phyloP scores from a whole-genome alignment of 2,329 filamentous ascomycete species.

The Xylaria sp. region DNA sequence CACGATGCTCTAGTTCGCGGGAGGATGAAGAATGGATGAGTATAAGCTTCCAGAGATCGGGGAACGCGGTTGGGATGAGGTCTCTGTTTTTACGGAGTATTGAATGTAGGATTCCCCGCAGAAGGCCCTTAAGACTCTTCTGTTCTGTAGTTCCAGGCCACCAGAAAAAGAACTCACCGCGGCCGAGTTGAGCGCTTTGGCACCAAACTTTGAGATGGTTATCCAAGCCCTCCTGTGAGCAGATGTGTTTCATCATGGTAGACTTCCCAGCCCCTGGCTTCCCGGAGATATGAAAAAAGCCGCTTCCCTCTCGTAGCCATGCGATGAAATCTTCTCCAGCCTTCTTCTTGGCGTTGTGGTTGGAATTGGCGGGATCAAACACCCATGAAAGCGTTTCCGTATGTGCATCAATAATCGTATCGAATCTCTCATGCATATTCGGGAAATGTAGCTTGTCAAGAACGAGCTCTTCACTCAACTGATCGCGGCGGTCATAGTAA shows the following conservation, averaged over 20 bases:
- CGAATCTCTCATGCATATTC: slow-evolving; percentile 37
- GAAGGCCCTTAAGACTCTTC: slow-evolving; percentile 39
- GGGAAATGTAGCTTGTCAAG: slow-evolving; percentile 34
- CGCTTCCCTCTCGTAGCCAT: slow-evolving; percentile 34
- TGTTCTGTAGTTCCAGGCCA: slow-evolving; percentile 37
- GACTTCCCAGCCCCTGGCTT: slow-evolving; percentile 44
- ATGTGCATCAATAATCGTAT: slow-evolving; percentile 35
- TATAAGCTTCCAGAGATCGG: slow-evolving; percentile 29
- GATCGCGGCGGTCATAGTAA: slow-evolving; percentile 8
- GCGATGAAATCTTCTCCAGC: slow-evolving; percentile 33
- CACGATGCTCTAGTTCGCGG: slow-evolving; percentile 29
- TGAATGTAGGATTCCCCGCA: slow-evolving; percentile 36
- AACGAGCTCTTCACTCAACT: slow-evolving; percentile 23
- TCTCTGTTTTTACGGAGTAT: slow-evolving; percentile 29
- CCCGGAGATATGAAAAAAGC: slow-evolving; percentile 39
- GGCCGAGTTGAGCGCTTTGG: slow-evolving; percentile 6
- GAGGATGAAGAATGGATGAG: not conserved
- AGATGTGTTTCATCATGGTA: slow-evolving; percentile 42
- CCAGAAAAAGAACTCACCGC: slow-evolving; percentile 42
- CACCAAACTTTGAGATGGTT: slow-evolving; percentile 32
- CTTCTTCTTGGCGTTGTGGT: not conserved
- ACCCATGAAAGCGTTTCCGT: slow-evolving; percentile 35
- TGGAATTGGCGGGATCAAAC: not conserved
- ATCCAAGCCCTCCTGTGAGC: slow-evolving; percentile 15
- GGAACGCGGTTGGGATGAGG: slow-evolving; percentile 35